Evolutionary conservation across 1,139 yeast species (phyloP).

Genomic region (Yamadazyma pseudoaaseri): DNA sequence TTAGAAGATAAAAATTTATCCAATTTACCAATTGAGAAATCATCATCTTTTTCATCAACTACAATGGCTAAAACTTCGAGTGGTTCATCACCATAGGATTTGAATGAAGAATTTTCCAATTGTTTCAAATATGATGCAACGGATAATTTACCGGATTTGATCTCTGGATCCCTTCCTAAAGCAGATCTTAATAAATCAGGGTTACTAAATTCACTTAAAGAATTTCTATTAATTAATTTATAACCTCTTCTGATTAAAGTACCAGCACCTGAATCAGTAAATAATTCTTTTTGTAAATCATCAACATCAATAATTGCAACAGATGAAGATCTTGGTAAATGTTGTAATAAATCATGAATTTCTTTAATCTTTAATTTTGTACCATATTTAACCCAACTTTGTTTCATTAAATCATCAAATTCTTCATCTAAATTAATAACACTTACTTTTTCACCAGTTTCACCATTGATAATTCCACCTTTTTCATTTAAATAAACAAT

Average conservation of each 20-base stretch:
- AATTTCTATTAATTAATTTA: conserved; percentile 70
- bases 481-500: conserved; percentile 95
- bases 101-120: conserved; percentile 63
- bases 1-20: conserved; percentile 87
- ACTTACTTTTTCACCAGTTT: conserved; percentile 85
- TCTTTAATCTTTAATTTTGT: conserved; percentile 95
- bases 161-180: conserved; percentile 72
- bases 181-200: conserved; percentile 77
- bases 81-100: conserved; percentile 93
- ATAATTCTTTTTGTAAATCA: conserved; percentile 93
- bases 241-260: conserved; percentile 97
- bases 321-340: conserved; percentile 93
- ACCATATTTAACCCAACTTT: conserved; percentile 98
- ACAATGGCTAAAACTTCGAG: conserved; percentile 92
- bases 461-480: conserved; percentile 95
- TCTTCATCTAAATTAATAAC: conserved; percentile 94
- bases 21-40: conserved; percentile 54
- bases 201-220: conserved; percentile 70
- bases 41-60: conserved; percentile 31
- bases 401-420: conserved; percentile 83
- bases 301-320: conserved; percentile 96
- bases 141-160: conserved; percentile 65
- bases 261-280: conserved; percentile 99
- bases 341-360: conserved; percentile 89
- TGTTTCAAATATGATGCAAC: conserved; percentile 81